Conservation (phyloP, 2,329 filamentous ascomycete genomes). For the Phyllosticta citribraziliensis region DNA sequence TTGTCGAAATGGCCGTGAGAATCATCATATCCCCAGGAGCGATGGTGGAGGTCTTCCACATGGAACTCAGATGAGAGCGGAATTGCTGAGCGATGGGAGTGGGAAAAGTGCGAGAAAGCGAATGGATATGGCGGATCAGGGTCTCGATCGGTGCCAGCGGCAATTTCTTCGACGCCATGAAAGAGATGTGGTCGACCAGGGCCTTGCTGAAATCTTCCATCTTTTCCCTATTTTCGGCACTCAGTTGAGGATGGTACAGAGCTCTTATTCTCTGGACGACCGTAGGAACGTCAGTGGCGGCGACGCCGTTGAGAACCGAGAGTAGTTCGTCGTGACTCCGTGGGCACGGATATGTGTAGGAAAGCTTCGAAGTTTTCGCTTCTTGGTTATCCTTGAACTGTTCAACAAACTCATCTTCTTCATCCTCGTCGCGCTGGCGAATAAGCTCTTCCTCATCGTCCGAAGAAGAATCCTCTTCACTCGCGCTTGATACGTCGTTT, state of each 20-base stretch:
- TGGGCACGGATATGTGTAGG: constrained; percentile 82
- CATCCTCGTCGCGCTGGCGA: constrained; percentile 29
- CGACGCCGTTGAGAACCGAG: constrained; percentile 50
- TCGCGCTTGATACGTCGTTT: constrained; percentile 18
- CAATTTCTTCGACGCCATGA: constrained; percentile 45
- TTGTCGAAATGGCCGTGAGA: constrained; percentile 71
- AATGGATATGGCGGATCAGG: constrained; percentile 83
- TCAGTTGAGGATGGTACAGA: constrained; percentile 82
- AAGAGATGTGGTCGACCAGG: constrained; percentile 57
- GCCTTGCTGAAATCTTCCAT: constrained; percentile 58
- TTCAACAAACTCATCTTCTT: constrained; percentile 39
- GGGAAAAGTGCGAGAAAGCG: constrained; percentile 76
- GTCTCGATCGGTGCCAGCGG: constrained; percentile 65
- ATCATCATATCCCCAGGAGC: constrained; percentile 65
- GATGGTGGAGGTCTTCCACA: constrained; percentile 46
- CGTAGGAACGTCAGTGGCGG: constrained; percentile 57
- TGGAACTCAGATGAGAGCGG: constrained; percentile 55
- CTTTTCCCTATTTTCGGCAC: constrained; percentile 74
- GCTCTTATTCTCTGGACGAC: constrained; percentile 85
- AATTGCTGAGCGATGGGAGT: constrained; percentile 69
- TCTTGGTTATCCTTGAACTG: constrained; percentile 39
- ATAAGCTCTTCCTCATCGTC: constrained; percentile 23
- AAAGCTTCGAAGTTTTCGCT: constrained; percentile 47
- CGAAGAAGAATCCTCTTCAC: constrained; percentile 23
- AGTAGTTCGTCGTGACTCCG: constrained; percentile 66